phyloP scores from a whole-genome alignment of 352 stramenopile species.

The Pythium volutum region DNA sequence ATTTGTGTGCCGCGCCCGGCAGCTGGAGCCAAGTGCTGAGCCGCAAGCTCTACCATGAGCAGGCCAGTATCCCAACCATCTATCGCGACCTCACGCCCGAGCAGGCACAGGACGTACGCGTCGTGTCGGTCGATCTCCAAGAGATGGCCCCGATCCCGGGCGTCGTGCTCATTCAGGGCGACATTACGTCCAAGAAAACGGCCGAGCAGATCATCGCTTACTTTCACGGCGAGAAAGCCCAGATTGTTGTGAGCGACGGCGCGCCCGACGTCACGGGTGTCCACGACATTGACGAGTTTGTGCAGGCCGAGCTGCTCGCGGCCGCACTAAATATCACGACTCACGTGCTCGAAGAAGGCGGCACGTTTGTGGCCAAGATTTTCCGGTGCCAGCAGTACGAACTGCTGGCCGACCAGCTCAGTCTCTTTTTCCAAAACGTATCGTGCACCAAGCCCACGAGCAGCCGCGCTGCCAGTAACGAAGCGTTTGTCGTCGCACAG shows the following conservation, averaged over 20 bases:
- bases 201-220: conserved; percentile 68
- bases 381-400: conserved; percentile 81
- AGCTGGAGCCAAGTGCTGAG: conserved; percentile 98
- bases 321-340: conserved; percentile 78
- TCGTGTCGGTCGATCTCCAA: conserved; percentile 92
- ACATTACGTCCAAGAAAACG: conserved; percentile 80
- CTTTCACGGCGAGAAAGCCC: conserved; percentile 81
- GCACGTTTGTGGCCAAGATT: conserved; percentile 84
- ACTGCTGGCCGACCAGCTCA: conserved; percentile 68
- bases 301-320: conserved; percentile 77
- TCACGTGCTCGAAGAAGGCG: conserved; percentile 63
- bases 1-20: conserved; percentile 97
- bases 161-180: conserved; percentile 70
- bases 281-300: conserved; percentile 80
- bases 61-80: conserved; percentile 21
- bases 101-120: conserved; percentile 50
- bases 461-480: conserved; percentile 82
- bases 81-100: conserved; percentile 23
- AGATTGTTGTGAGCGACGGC: conserved; percentile 99
- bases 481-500: conserved; percentile 80
- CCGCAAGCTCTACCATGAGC: conserved; percentile 76
- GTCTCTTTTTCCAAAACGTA: conserved; percentile 67
- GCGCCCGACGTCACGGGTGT: conserved; percentile 95
- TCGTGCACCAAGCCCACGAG: conserved; percentile 82
- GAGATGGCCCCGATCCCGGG: conserved; percentile 96